Evolutionary conservation across 495 filamentous ascomycete genomes (phyloP), one percentile per base, ranked within the genome.

Genomic region (Penicillium waksmanii): DNA sequence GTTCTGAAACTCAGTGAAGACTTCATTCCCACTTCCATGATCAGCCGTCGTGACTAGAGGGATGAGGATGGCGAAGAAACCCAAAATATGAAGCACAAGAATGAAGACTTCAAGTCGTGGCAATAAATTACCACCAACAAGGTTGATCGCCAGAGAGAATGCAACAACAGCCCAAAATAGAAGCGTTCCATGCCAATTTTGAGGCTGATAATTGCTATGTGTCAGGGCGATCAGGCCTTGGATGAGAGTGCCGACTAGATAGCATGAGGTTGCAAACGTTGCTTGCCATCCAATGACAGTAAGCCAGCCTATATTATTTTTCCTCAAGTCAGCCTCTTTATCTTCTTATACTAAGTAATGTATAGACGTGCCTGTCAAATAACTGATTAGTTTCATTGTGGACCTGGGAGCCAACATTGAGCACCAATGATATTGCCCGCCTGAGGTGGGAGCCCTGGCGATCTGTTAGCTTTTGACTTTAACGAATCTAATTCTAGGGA

Each of bases 341-440:
- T 31, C 6, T 9, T 31, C 27, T 9, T 31, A 4, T 31, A 1
- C 27, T 31, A 9, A 31, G 27, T 9, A 7, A 31, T 8, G 27
- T 31, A 31, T 31, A 31, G 27, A 31, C 66, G 18, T 66, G 72
- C 80, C 81, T 48, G 77, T 78, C 15, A 82, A 53, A 56, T 82
- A 84, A 47, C 78, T 80, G 18, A 79, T 51, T 43, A 82, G 72
- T 42, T 76, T 75, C 55, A 74, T 70, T 34, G 52, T 53, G 12
- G 56, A 61, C 13, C 50, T 60, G 3, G 81, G 75, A 1, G 82
- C 78, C n/a, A 84, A 65, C 71, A 81, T 80, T 1, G 77, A 76
- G 10, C 74, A 74, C 82, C 81, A 84, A 56, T 83, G 80, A 48
- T 84, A 84, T 58, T 84, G 81, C 2, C 81, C 81, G 10, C 77